These are phyloP conservation scores for Tulasnella sp. DNA, from an alignment of 768 basidiomycete genomes.

Conservation along the genomic window DNA sequence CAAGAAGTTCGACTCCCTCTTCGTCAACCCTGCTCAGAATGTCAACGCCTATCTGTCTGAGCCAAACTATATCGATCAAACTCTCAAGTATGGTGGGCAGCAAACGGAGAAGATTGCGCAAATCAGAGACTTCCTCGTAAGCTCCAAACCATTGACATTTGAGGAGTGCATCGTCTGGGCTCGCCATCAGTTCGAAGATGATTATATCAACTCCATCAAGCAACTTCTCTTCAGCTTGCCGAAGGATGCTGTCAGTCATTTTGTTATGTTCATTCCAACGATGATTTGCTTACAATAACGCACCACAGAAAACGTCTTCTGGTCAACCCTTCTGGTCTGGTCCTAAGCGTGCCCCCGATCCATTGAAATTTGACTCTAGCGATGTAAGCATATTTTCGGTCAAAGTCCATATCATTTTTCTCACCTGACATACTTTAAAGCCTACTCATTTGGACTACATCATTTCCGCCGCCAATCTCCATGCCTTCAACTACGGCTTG, in stretches of 20 bases:
- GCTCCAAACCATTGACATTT: slow-evolving; percentile 86
- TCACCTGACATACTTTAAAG: slow-evolving; percentile 22
- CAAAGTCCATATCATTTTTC: slow-evolving; percentile 1
- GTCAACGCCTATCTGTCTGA: slow-evolving; percentile 96
- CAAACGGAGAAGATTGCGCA: slow-evolving; percentile 83
- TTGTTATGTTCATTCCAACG: not conserved
- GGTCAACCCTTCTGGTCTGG: slow-evolving; percentile 99
- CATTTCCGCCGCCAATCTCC: slow-evolving; percentile 88
- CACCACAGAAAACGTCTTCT: slow-evolving; percentile 49
- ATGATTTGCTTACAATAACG: not conserved
- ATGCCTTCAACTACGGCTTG: slow-evolving; percentile 96
- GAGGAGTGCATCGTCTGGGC: slow-evolving; percentile 99
- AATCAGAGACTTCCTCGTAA: slow-evolving; percentile 80
- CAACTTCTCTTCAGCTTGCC: slow-evolving; percentile 91
- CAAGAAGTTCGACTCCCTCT: slow-evolving; percentile 81
- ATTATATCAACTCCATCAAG: slow-evolving; percentile 85
- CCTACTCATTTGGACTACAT: slow-evolving; percentile 78
- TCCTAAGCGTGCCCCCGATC: slow-evolving; percentile 92
- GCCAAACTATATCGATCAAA: slow-evolving; percentile 86
- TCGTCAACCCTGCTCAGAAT: slow-evolving; percentile 86
- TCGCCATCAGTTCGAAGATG: slow-evolving; percentile 85
- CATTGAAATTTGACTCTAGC: slow-evolving; percentile 72
- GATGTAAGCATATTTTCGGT: slow-evolving; percentile 48
- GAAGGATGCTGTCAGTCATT: slow-evolving; percentile 59
- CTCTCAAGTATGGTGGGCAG: slow-evolving; percentile 83